These are phyloP conservation scores for Mycena crocata DNA, from an alignment of 768 basidiomycete species.

Conservation along the genomic window DNA sequence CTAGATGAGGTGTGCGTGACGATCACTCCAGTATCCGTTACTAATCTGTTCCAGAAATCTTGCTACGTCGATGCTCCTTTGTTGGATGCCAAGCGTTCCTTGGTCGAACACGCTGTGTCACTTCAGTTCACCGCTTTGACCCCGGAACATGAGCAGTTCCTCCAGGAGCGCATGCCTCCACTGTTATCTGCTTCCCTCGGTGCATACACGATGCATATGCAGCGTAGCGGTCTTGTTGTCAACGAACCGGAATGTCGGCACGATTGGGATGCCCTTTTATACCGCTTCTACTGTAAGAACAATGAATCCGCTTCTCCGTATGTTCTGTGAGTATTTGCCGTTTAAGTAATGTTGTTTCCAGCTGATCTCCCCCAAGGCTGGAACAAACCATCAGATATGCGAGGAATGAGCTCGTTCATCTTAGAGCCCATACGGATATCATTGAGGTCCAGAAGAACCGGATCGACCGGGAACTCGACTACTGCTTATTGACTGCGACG, in stretches of 20 bases:
- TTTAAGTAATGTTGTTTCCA: neutral
- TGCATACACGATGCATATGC: neutral
- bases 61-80: neutral
- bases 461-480: no score
- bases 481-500: neutral
- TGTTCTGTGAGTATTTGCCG: conserved; percentile 14
- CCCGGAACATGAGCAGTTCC: neutral
- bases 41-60: no score
- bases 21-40: no score
- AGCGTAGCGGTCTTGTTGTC: neutral
- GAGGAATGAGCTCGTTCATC: neutral
- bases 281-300: neutral
- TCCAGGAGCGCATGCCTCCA: neutral
- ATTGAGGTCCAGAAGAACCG: neutral
- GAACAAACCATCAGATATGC: neutral
- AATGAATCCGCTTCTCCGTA: neutral
- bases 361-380: neutral
- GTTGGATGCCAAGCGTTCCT: neutral
- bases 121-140: no score
- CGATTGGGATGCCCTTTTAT: conserved; percentile 22
- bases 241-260: conserved; percentile 18
- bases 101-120: no score
- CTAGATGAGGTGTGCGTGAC: conserved; percentile 5
- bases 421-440: neutral
- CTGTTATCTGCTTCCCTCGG: conserved; percentile 9